Conservation (phyloP, 179 eudicot species). For the Carnegiea gigantea region DNA sequence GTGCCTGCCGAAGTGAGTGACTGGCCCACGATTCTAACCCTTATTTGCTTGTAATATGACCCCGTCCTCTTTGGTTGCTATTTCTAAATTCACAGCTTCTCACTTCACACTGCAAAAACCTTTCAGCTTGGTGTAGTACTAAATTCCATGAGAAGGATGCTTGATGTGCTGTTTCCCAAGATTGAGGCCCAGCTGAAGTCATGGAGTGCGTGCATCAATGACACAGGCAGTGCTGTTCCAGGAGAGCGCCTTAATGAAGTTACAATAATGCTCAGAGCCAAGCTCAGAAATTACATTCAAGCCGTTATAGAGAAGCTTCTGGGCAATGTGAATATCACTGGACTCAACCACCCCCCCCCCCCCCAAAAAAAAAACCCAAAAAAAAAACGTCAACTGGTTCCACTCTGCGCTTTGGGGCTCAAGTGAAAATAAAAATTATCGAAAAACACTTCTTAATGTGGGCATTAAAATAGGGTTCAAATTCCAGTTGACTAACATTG, state of each 20-base stretch:
- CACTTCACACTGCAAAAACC: conserved; percentile 1
- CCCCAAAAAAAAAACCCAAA: too few species aligned
- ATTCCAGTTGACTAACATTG: not conserved
- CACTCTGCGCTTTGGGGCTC: not conserved
- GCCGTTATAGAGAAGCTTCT: conserved; percentile 74
- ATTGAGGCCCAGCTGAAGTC: conserved; percentile 64
- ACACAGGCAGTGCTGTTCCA: conserved; percentile 52
- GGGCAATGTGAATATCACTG: conserved; percentile 56
- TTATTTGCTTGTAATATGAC: not conserved
- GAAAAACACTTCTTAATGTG: not conserved
- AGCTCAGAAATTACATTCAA: conserved; percentile 70
- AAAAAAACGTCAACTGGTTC: too few species aligned
- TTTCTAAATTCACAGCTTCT: conserved; percentile 1
- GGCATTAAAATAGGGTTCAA: not conserved
- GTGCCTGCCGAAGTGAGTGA: conserved; percentile 66
- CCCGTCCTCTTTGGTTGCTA: not conserved
- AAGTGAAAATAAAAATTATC: not conserved
- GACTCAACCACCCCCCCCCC: too few species aligned
- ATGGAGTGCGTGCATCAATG: conserved; percentile 63
- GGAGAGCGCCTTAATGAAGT: conserved; percentile 84
- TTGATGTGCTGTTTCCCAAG: conserved; percentile 64
- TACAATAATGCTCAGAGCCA: conserved; percentile 73
- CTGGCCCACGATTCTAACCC: not conserved
- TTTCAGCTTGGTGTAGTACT: conserved; percentile 68
- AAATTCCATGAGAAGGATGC: conserved; percentile 88